These are phyloP conservation scores for Epithele typhae DNA, from an alignment of 768 basidiomycete species.

Conservation along the genomic window DNA sequence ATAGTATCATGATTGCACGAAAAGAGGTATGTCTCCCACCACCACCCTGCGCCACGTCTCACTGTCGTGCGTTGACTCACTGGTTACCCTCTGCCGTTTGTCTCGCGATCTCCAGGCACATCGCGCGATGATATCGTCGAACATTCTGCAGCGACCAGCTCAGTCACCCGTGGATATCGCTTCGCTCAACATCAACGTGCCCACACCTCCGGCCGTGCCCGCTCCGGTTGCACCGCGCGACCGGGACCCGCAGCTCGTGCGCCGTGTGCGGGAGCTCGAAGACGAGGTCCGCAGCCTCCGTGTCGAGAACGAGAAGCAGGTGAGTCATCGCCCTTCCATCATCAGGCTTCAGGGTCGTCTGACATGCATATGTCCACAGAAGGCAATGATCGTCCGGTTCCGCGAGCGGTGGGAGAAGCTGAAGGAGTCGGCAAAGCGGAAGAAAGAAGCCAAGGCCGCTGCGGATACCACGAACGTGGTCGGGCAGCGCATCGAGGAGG, in stretches of 20 bases:
- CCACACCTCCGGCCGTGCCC: slow-evolving; percentile 39
- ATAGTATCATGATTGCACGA: slow-evolving; percentile 71
- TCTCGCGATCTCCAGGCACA: slow-evolving; percentile 52
- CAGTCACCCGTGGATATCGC: slow-evolving; percentile 46
- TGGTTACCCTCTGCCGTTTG: not conserved
- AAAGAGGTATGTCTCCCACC: slow-evolving; percentile 47
- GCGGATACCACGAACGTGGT: slow-evolving; percentile 44
- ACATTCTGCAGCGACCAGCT: slow-evolving; percentile 41
- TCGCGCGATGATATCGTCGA: slow-evolving; percentile 70
- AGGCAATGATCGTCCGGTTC: slow-evolving; percentile 78
- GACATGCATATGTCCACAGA: slow-evolving; percentile 41
- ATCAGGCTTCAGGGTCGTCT: not conserved
- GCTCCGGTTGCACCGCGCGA: slow-evolving; percentile 46
- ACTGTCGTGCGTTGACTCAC: too few species aligned
- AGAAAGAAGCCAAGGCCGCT: slow-evolving; percentile 69
- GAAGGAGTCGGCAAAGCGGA: slow-evolving; percentile 83
- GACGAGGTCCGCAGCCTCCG: slow-evolving; percentile 64
- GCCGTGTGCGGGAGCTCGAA: slow-evolving; percentile 68
- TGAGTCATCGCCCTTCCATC: slow-evolving; percentile 28
- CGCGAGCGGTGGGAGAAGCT: slow-evolving; percentile 87
- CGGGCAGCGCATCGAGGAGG: slow-evolving; percentile 66
- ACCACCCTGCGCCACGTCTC: not conserved
- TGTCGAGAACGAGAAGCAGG: slow-evolving; percentile 81
- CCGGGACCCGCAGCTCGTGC: slow-evolving; percentile 47
- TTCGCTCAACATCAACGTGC: slow-evolving; percentile 53